Evolutionary conservation across 805 yeast species (phyloP), one percentile per base, ranked within the genome.

Genomic region (Spathaspora gorwiae): DNA sequence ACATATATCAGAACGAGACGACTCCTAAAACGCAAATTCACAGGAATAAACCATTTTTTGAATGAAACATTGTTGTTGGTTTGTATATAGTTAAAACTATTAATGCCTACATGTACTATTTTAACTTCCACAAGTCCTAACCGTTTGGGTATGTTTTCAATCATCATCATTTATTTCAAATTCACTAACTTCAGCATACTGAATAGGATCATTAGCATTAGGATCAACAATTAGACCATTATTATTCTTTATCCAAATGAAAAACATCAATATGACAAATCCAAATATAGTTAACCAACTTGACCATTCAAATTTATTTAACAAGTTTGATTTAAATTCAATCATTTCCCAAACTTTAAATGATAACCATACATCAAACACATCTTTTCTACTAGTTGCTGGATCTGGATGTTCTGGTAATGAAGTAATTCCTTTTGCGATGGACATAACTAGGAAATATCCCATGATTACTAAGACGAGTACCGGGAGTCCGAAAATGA

Each of bases 221-320:
- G 50, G 50, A 40, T 63, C 64, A 13, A 60, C 44, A 15, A 60
- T 45, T 42, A 63, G 53, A 8, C 66, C 70, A 45, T 55, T 54
- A 47, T 63, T 64, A 34, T 57, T 60, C 40, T 52, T 62, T 35
- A 64, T 54, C 70, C 69, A 65, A 40, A 63, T 57, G 42, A 46
- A 51, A 46, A 55, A 65, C 12, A 64, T 35, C 26, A 47, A 44
- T 12, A 51, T 41, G 15, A 62, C 46, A 12, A 45, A 26, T 10
- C 47, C 9, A 39, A 56, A 50, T 36, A 48, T 38, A 11, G 43
- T 26, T 8, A 50, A 12, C 39, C 47, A 46, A n/a, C 42, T 34
- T 29, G 43, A 41, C 57, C 57, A 54, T 10, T 40, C 36, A 26
- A 35, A 26, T 6, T 33, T 6, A n/a, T 39, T 34, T 5, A 50